These are phyloP conservation scores for Xylaria flabelliformis DNA, from an alignment of 495 filamentous ascomycete genomes.

Conservation along the genomic window DNA sequence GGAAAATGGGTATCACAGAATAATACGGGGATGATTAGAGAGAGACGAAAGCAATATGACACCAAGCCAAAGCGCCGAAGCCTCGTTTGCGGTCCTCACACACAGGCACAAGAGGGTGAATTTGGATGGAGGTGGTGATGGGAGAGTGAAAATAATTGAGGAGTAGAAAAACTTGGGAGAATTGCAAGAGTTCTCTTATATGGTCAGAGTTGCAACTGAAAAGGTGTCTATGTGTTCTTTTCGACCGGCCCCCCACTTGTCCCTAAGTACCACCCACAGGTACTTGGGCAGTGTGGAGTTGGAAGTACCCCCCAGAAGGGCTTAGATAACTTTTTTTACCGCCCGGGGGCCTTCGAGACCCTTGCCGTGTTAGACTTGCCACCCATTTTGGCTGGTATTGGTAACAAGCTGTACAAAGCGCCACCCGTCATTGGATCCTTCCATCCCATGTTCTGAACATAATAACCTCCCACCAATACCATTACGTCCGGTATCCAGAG, in stretches of 20 bases:
- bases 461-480: no score
- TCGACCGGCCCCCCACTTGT: background rate
- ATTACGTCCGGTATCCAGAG: no score
- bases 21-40: conserved; percentile 21
- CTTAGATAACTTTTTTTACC: no score
- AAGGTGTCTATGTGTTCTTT: conserved; percentile 24
- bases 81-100: conserved; percentile 14
- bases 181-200: conserved; percentile 26
- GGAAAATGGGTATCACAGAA: conserved; percentile 21
- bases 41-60: conserved; percentile 21
- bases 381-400: no score
- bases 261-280: background rate
- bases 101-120: conserved; percentile 30
- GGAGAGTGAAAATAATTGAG: conserved; percentile 22
- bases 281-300: background rate
- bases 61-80: conserved; percentile 24
- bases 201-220: conserved; percentile 29
- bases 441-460: no score
- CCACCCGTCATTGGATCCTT: no score
- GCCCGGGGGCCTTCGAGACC: no score
- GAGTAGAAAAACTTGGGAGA: background rate
- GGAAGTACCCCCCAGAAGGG: no score
- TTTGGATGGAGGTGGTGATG: conserved; percentile 17
- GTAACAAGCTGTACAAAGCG: no score
- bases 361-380: no score